A percentile compares a stretch with the other conserved stretches of the same genome.
phyloP scores from a whole-genome alignment of 768 basidiomycete genomes.

The Pisolithus orientalis region DNA sequence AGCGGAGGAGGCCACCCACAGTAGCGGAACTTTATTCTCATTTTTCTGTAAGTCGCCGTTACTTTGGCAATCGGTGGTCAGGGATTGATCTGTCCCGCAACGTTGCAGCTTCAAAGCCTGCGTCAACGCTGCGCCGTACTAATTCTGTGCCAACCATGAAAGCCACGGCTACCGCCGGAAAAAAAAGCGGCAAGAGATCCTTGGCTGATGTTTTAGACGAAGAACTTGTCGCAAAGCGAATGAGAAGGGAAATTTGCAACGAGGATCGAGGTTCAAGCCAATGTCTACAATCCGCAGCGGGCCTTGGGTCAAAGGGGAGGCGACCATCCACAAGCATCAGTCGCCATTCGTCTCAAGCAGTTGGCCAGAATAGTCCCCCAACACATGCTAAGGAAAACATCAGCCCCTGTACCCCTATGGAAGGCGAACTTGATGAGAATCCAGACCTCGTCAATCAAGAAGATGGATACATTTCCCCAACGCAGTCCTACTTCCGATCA shows the following conservation, averaged over 20 bases:
- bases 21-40: constrained; percentile 40
- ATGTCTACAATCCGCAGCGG: constrained; percentile 13
- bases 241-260: constrained; percentile 23
- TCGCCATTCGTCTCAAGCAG: constrained; percentile 11
- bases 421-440: constrained; percentile 34
- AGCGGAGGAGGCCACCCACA: constrained; percentile 32
- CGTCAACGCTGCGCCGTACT: constrained; percentile 18
- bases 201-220: constrained; percentile 65
- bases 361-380: constrained; percentile 41
- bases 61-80: constrained; percentile 10
- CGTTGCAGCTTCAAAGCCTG: constrained; percentile 24
- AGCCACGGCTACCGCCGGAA: constrained; percentile 33
- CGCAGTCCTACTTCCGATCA: constrained; percentile 41
- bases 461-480: constrained; percentile 78
- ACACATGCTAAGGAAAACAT: constrained; percentile 33
- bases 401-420: constrained; percentile 32
- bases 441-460: constrained; percentile 57
- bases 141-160: constrained; percentile 25
- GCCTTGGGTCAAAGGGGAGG: constrained; percentile 11
- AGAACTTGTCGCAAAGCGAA: constrained; percentile 49
- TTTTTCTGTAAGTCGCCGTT: constrained; percentile 53
- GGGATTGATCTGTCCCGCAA: constrained; percentile 31
- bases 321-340: constrained; percentile 2
- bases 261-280: constrained; percentile 22
- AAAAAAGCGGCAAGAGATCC: constrained; percentile 71